Evolutionary conservation across 257 asterid species (phyloP).

Genomic region (Solanum commersonii): DNA sequence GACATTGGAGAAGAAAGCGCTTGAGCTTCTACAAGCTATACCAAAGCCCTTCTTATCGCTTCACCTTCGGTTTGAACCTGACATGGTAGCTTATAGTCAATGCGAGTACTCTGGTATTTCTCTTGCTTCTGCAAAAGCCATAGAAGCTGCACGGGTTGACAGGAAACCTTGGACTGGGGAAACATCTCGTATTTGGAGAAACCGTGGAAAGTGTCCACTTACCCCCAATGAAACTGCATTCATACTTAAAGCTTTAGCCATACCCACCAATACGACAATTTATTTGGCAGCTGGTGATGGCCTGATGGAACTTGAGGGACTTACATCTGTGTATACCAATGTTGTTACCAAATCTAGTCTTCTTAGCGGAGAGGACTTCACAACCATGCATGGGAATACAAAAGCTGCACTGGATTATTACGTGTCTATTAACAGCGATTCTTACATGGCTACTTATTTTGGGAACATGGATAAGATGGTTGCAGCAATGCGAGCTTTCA

Average conservation of each 20-base stretch:
- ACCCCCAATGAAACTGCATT: constrained; percentile 86
- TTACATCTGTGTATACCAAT: constrained; percentile 57
- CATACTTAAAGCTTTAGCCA: constrained; percentile 69
- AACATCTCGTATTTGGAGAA: constrained; percentile 80
- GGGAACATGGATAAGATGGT: constrained; percentile 99
- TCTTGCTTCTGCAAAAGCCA: constrained; percentile 51
- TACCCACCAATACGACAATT: constrained; percentile 64
- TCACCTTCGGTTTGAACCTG: constrained; percentile 98
- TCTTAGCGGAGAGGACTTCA: constrained; percentile 48
- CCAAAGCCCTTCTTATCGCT: constrained; percentile 98
- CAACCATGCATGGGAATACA: constrained; percentile 87
- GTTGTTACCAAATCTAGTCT: constrained; percentile 65
- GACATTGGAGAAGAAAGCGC: constrained; percentile 51
- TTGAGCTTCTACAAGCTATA: constrained; percentile 71
- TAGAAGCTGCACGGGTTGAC: constrained; percentile 72
- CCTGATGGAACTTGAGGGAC: constrained; percentile 74
- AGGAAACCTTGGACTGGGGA: constrained; percentile 92
- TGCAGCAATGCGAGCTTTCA: constrained; percentile 82
- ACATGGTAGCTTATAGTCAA: constrained; percentile 98
- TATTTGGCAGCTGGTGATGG: constrained; percentile 99
- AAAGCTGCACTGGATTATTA: constrained; percentile 91
- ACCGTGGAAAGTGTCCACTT: constrained; percentile 89
- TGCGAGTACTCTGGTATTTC: constrained; percentile 66
- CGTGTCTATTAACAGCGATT: constrained; percentile 63
- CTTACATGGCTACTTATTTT: constrained; percentile 75